phyloP scores from a whole-genome alignment of 176 grass and related monocot genomes.

The Rhynchospora pubera region DNA sequence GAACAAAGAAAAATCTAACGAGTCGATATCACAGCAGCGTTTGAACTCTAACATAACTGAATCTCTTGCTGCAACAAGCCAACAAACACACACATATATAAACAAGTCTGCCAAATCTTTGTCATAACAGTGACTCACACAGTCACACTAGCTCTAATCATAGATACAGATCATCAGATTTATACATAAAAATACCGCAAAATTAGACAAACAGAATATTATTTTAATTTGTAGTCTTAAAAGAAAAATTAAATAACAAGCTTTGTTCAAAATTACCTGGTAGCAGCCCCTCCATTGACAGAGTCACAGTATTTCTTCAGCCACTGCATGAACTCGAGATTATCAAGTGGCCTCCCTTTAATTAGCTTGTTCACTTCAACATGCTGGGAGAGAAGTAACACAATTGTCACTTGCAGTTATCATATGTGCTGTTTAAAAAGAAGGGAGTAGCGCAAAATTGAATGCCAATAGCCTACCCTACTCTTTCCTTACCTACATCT shows the following conservation, averaged over 20 bases:
- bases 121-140: neutral
- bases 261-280: conserved; percentile 33
- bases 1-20: neutral
- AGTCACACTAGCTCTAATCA: neutral
- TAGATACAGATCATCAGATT: neutral
- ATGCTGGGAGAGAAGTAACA: conserved; percentile 42
- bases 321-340: conserved; percentile 98
- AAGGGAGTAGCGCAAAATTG: neutral
- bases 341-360: conserved; percentile 87
- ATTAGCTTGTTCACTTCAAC: conserved; percentile 84
- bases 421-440: neutral
- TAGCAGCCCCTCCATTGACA: conserved; percentile 40
- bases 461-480: neutral
- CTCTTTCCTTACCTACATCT: neutral
- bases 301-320: conserved; percentile 90
- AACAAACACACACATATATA: neutral
- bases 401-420: neutral
- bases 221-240: neutral
- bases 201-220: neutral
- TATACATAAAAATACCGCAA: too few species aligned
- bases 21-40: neutral
- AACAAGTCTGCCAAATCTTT: neutral
- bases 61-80: neutral
- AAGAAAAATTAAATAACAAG: neutral
- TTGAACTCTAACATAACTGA: neutral